Evolutionary conservation across 331 rosid species (phyloP).

Genomic region (Rosa hybrid): DNA sequence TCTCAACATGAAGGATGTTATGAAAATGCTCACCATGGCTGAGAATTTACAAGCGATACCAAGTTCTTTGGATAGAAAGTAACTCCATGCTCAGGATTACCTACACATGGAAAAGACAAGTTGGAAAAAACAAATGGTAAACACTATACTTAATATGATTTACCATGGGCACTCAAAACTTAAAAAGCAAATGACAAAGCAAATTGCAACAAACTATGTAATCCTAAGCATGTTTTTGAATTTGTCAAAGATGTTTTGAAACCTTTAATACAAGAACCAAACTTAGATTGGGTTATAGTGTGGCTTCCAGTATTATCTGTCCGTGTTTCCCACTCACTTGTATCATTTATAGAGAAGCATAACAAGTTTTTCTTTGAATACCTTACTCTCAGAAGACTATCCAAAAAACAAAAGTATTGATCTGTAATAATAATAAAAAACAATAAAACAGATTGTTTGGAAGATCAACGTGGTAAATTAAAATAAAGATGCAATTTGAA

Average conservation of each 20-base stretch:
- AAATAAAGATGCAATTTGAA: not conserved
- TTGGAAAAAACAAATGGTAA: not conserved
- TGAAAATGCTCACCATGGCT: conserved; percentile 60
- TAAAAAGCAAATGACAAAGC: not conserved
- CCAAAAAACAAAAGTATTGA: not conserved
- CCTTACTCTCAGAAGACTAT: not conserved
- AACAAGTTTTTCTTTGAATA: not conserved
- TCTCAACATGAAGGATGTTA: conserved; percentile 27
- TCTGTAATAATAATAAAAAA: not conserved
- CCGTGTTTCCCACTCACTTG: not conserved
- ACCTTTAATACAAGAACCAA: not conserved
- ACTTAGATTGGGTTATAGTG: not conserved
- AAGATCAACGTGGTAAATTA: not conserved
- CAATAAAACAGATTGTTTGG: not conserved
- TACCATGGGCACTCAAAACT: not conserved
- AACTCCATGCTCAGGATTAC: conserved; percentile 55
- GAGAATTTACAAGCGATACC: conserved; percentile 43
- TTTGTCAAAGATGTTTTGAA: not conserved
- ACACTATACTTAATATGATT: not conserved
- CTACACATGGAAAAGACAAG: conserved; percentile 46
- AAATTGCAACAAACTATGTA: not conserved
- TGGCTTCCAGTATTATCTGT: not conserved
- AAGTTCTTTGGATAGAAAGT: conserved; percentile 57
- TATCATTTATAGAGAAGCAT: not conserved
- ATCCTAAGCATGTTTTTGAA: not conserved